Conservation (phyloP, 2,329 filamentous ascomycete species). For the Arthroderma uncinatum region DNA sequence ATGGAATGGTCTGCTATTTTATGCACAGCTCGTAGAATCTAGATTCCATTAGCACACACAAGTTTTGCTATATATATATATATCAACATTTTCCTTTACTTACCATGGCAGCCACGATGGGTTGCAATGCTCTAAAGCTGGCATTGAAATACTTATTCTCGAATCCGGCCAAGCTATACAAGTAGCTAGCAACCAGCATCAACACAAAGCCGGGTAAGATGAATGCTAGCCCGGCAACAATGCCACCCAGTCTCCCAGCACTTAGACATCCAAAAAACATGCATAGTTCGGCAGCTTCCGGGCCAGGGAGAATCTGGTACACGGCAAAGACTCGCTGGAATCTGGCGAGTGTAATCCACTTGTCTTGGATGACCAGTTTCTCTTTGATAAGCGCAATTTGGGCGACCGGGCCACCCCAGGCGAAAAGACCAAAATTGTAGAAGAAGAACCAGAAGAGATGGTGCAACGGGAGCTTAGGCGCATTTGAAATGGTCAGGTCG, state of each 20-base stretch:
- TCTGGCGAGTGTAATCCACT: not conserved
- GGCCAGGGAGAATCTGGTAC: not conserved
- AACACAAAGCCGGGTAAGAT: not conserved
- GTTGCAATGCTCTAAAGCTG: not conserved
- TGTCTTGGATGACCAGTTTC: not conserved
- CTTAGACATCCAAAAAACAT: slow-evolving; percentile 3
- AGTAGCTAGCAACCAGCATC: slow-evolving; percentile 1
- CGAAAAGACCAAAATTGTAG: slow-evolving; percentile 4
- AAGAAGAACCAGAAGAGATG: slow-evolving; percentile 7
- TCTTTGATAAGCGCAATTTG: slow-evolving; percentile 5
- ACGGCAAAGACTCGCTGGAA: not conserved
- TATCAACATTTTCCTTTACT: no score
- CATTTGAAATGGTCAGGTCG: no score
- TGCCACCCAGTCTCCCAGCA: not conserved
- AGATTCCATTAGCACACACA: not conserved
- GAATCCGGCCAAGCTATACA: not conserved
- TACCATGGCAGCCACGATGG: not conserved
- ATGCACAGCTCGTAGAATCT: not conserved
- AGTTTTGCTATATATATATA: no score
- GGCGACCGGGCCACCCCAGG: slow-evolving; percentile 1
- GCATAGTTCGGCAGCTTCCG: not conserved
- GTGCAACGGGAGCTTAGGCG: no score
- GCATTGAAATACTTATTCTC: slow-evolving; percentile 3
- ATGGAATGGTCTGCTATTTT: slow-evolving; percentile 1
- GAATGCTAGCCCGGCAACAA: not conserved